Conservation (phyloP, 2,329 filamentous ascomycete species). For the Aspergillus ochraceus region DNA sequence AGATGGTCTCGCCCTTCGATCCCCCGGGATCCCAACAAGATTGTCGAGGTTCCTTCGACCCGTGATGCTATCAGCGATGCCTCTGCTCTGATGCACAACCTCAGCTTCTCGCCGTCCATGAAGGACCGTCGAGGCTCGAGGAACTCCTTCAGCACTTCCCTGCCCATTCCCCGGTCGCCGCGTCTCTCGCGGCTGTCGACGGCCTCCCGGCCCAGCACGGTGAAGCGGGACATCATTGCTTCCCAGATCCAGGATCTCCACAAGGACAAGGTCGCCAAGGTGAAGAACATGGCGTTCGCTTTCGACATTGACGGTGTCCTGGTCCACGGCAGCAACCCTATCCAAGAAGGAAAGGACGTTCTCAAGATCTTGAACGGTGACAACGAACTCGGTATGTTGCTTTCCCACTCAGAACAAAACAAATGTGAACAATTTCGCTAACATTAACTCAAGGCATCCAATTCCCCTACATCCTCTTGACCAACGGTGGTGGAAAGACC, state of each 20-base stretch:
- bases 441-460: conserved; percentile 55
- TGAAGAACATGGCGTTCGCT: conserved; percentile 79
- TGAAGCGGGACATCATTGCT: conserved; percentile 65
- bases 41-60: conserved; percentile 69
- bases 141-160: conserved; percentile 72
- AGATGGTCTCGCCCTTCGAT: conserved; percentile 36
- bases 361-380: conserved; percentile 73
- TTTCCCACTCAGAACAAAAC: neutral
- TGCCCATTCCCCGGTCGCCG: conserved; percentile 73
- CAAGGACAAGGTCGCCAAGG: conserved; percentile 64
- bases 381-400: conserved; percentile 62
- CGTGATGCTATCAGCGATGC: conserved; percentile 69
- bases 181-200: conserved; percentile 68
- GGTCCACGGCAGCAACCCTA: conserved; percentile 70
- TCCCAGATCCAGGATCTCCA: conserved; percentile 69
- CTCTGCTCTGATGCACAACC: conserved; percentile 69
- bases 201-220: conserved; percentile 53
- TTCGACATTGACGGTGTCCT: conserved; percentile 71
- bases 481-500: conserved; percentile 72
- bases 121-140: conserved; percentile 67
- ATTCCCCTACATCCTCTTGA: conserved; percentile 73
- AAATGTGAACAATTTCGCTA: neutral
- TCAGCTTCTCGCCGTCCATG: conserved; percentile 67
- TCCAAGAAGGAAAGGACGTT: conserved; percentile 65
- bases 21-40: conserved; percentile 49